phyloP scores from a whole-genome alignment of 1,139 yeast genomes.

The Yamadazyma jaroonii region DNA sequence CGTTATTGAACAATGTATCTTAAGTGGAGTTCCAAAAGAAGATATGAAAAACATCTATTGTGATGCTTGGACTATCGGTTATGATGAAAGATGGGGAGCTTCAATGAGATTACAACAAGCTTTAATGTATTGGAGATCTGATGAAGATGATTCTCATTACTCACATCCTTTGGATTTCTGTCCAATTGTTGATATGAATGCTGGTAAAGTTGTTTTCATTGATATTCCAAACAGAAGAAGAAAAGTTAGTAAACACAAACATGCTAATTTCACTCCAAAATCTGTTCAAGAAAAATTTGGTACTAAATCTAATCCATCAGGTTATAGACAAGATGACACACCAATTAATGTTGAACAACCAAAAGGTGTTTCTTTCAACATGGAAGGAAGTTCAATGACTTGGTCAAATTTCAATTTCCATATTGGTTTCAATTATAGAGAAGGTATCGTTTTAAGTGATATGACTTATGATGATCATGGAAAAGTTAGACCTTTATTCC shows the following conservation, averaged over 20 bases:
- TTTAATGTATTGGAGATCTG: conserved; percentile 71
- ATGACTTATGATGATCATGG: conserved; percentile 74
- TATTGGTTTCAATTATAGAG: conserved; percentile 81
- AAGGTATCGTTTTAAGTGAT: conserved; percentile 78
- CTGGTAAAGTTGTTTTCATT: conserved; percentile 62
- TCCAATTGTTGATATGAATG: conserved; percentile 77
- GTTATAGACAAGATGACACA: conserved; percentile 57
- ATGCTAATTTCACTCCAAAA: conserved; percentile 66
- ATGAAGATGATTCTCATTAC: conserved; percentile 78
- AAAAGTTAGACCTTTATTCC: conserved; percentile 66
- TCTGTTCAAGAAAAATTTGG: conserved; percentile 61
- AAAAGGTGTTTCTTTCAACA: conserved; percentile 72
- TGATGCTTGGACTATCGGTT: conserved; percentile 86
- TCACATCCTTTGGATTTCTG: conserved; percentile 83
- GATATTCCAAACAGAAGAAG: conserved; percentile 77
- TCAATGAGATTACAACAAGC: conserved; percentile 78
- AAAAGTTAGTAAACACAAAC: conserved; percentile 64
- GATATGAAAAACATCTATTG: conserved; percentile 75
- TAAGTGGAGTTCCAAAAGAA: conserved; percentile 62
- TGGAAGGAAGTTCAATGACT: conserved; percentile 65
- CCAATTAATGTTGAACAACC: conserved; percentile 76
- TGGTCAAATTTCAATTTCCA: conserved; percentile 80
- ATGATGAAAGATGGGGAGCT: conserved; percentile 81
- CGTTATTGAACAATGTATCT: conserved; percentile 69
- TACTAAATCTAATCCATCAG: conserved; percentile 44